Percentiles rank a stretch among this genome's conserved stretches.
Conservation (phyloP, 371 early-diverging fungal species). For the Mortierella sp. region DNA sequence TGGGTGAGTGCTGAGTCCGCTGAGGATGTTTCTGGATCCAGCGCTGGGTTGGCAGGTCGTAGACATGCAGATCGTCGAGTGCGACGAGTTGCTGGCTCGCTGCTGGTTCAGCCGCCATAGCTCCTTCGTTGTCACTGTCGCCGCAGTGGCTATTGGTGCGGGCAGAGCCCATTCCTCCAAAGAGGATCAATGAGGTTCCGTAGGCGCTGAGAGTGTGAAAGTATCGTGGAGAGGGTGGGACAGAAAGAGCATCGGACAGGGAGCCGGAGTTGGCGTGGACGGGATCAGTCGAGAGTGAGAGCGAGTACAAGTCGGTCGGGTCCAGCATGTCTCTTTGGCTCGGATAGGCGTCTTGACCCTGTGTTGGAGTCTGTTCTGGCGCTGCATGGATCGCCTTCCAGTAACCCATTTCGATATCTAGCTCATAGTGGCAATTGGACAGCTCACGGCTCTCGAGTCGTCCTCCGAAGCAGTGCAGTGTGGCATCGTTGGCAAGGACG, state of each 20-base stretch:
- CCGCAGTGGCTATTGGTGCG: not conserved
- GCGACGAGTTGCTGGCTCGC: constrained; percentile 50
- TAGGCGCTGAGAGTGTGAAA: constrained; percentile 61
- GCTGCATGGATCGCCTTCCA: constrained; percentile 55
- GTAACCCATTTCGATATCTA: constrained; percentile 60
- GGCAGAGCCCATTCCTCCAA: constrained; percentile 51
- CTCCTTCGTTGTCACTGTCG: constrained; percentile 10
- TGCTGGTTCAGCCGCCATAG: not conserved
- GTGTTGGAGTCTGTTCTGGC: not conserved
- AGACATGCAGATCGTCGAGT: constrained; percentile 68
- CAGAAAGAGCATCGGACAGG: constrained; percentile 6
- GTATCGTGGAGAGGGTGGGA: constrained; percentile 47
- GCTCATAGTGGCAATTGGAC: constrained; percentile 68
- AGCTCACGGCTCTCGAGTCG: constrained; percentile 71
- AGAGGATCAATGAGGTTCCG: constrained; percentile 54
- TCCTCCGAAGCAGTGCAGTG: constrained; percentile 74
- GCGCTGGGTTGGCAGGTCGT: constrained; percentile 59
- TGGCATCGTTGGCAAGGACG: constrained; percentile 57
- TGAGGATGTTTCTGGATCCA: constrained; percentile 60
- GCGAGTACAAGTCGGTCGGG: constrained; percentile 4
- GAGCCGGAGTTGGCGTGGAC: constrained; percentile 8
- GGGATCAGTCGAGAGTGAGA: constrained; percentile 12
- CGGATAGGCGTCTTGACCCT: not conserved
- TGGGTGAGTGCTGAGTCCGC: constrained; percentile 57
- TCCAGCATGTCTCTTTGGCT: no score